These are phyloP conservation scores for Aureobasidium uvarum DNA, from an alignment of 2,329 filamentous ascomycete genomes.

Conservation along the genomic window DNA sequence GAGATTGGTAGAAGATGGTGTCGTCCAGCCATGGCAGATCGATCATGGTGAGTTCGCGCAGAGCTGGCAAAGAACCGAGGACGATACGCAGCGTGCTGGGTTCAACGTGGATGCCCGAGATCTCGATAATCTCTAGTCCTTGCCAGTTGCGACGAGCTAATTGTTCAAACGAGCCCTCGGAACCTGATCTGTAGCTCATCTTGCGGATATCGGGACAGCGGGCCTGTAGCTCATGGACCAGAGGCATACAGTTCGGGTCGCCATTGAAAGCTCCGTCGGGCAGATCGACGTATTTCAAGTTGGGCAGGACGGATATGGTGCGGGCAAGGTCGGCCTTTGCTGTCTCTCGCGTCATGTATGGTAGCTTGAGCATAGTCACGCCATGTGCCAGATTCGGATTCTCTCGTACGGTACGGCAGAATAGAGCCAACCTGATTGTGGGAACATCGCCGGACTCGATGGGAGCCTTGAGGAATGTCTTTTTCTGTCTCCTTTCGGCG, in stretches of 20 bases:
- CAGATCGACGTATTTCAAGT: conserved; percentile 84
- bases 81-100: conserved; percentile 68
- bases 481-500: conserved; percentile 72
- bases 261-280: conserved; percentile 85
- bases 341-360: conserved; percentile 92
- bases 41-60: conserved; percentile 73
- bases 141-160: conserved; percentile 68
- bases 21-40: conserved; percentile 71
- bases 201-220: conserved; percentile 81
- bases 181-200: conserved; percentile 79
- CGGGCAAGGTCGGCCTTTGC: conserved; percentile 80
- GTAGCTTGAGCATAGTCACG: conserved; percentile 79
- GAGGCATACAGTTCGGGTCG: conserved; percentile 68
- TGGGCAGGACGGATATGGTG: conserved; percentile 78
- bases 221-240: conserved; percentile 81
- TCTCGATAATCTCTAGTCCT: conserved; percentile 69
- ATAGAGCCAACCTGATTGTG: conserved; percentile 69
- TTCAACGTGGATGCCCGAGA: conserved; percentile 67
- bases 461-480: conserved; percentile 54
- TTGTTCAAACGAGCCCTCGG: conserved; percentile 72
- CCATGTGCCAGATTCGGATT: conserved; percentile 66
- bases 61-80: conserved; percentile 62
- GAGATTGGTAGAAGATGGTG: conserved; percentile 66
- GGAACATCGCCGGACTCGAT: conserved; percentile 78
- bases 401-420: conserved; percentile 79